A percentile compares a stretch with the other conserved stretches of the same genome.
Evolutionary conservation across 352 stramenopile species (phyloP).

Genomic region (Phytopythium helicoides): DNA sequence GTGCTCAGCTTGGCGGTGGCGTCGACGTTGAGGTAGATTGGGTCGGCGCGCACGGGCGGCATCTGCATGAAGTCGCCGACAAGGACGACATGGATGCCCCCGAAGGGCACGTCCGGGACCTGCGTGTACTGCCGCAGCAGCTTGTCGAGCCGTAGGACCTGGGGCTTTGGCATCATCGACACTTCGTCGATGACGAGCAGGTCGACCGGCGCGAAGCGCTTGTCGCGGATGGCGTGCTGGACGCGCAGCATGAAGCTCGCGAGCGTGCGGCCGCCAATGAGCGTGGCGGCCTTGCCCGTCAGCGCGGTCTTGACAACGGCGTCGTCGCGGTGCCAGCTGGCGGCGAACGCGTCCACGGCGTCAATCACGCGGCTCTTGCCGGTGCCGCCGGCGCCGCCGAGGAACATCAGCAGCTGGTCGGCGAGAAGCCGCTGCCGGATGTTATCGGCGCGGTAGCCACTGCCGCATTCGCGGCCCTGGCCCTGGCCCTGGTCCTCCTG

Average conservation of each 20-base stretch:
- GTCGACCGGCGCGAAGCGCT: slow-evolving; percentile 2
- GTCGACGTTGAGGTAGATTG: not conserved
- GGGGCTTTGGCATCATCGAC: slow-evolving; percentile 4
- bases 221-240: not conserved
- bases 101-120: not conserved
- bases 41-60: not conserved
- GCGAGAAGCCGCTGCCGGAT: slow-evolving; percentile 2
- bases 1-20: not conserved
- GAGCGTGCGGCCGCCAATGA: no score
- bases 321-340: no score
- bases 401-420: slow-evolving; percentile 8
- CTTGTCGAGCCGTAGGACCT: slow-evolving; percentile 4
- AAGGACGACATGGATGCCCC: not conserved
- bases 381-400: no score
- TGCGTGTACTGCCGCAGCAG: slow-evolving; percentile 6
- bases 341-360: no score
- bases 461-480: no score
- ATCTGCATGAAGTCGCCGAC: slow-evolving; percentile 9
- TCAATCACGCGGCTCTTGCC: no score
- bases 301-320: no score
- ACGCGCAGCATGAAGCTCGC: slow-evolving; percentile 2
- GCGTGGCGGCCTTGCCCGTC: no score
- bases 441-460: not conserved
- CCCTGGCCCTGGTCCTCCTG: no score
- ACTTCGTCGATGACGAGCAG: slow-evolving; percentile 3